Evolutionary conservation across 441 rosid species (phyloP).

Genomic region (Lepidium campestre): DNA sequence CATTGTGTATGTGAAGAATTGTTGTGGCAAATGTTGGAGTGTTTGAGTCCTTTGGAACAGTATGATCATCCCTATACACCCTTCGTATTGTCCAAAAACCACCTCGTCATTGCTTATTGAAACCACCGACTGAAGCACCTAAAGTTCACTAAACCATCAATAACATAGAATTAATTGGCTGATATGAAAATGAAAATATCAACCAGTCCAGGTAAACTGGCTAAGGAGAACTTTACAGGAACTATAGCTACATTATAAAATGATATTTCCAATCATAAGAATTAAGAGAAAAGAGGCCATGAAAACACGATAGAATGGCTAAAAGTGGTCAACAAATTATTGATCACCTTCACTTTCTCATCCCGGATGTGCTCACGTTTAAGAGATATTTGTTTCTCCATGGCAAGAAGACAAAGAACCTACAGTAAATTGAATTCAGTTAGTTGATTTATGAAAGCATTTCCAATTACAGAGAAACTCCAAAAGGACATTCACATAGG

Average conservation of each 20-base stretch:
- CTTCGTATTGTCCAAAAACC: slow-evolving; percentile 93
- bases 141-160: slow-evolving; percentile 27
- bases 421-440: slow-evolving; percentile 26
- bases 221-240: not conserved
- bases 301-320: not conserved
- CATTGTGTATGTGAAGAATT: slow-evolving; percentile 78
- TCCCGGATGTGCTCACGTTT: slow-evolving; percentile 90
- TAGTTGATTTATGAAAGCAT: not conserved
- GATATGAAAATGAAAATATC: not conserved
- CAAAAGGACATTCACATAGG: slow-evolving; percentile 1
- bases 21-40: slow-evolving; percentile 93
- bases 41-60: slow-evolving; percentile 85
- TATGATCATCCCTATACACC: slow-evolving; percentile 84
- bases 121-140: slow-evolving; percentile 95
- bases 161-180: not conserved
- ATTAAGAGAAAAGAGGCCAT: not conserved
- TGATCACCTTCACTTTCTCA: slow-evolving; percentile 87
- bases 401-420: slow-evolving; percentile 93
- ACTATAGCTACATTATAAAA: not conserved
- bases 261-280: not conserved
- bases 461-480: not conserved
- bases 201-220: not conserved
- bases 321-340: slow-evolving; percentile 3
- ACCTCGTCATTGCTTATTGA: slow-evolving; percentile 88
- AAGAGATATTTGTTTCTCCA: slow-evolving; percentile 88